A percentile compares a stretch with the other conserved stretches of the same genome.
Evolutionary conservation across 495 filamentous ascomycete species (phyloP).

Genomic region (Viridothelium virens): DNA sequence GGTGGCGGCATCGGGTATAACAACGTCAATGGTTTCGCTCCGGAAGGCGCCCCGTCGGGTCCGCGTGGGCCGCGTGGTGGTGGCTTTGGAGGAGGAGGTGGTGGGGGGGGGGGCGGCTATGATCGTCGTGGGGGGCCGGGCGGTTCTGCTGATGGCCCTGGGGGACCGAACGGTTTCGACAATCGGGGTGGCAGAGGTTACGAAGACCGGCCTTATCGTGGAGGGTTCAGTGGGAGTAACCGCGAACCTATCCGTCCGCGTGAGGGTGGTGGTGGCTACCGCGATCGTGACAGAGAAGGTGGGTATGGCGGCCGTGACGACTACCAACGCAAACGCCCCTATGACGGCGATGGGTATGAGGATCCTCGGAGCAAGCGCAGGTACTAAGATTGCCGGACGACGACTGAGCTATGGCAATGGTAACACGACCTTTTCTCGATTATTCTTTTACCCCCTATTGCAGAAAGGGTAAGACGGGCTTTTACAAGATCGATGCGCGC

Average conservation of each 20-base stretch:
- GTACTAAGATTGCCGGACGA: neutral
- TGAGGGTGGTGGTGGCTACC: constrained; percentile 33
- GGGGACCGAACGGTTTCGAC: constrained; percentile 41
- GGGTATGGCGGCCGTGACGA: constrained; percentile 49
- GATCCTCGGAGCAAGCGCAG: constrained; percentile 62
- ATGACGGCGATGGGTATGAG: constrained; percentile 58
- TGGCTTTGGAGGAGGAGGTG: constrained; percentile 39
- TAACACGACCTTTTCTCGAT: neutral
- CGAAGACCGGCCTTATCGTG: constrained; percentile 39
- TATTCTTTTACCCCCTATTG: neutral
- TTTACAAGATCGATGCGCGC: constrained; percentile 1
- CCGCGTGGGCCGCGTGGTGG: constrained; percentile 49
- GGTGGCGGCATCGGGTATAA: constrained; percentile 35
- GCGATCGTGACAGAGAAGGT: constrained; percentile 47
- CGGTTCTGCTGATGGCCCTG: constrained; percentile 15
- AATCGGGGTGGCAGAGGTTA: constrained; percentile 51
- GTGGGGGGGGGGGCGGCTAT: constrained; percentile 46
- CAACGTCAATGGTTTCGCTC: constrained; percentile 38
- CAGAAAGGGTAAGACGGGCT: constrained; percentile 5
- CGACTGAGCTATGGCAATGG: neutral
- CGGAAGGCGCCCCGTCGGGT: constrained; percentile 71
- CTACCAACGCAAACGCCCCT: constrained; percentile 48
- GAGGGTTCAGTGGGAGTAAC: constrained; percentile 54
- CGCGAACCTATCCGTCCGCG: constrained; percentile 58
- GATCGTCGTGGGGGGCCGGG: constrained; percentile 37